Base-by-base conservation (phyloP, 73 alveolate species). In the Stentor coeruleus region DNA sequence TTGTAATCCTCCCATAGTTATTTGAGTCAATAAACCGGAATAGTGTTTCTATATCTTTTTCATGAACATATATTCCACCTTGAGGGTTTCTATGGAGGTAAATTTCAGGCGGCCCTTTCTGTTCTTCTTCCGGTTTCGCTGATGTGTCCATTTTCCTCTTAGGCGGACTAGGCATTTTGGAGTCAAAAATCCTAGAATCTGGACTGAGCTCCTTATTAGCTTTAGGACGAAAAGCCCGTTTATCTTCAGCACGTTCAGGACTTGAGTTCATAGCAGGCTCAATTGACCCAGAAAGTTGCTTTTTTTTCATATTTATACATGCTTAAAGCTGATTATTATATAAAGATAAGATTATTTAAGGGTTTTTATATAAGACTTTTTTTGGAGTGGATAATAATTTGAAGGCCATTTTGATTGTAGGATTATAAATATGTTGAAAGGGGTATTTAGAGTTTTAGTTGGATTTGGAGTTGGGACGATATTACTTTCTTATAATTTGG, bases 21-120 rank as follows among this genome's bases (percentile, higher is more conserved):
- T 37, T 15, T 6, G 59, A 26, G 31, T 75, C 83, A 26, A 75
- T 75, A 39, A 75, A 75, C 38, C 72, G 83, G 37, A 75, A 39
- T 20, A 75, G 74, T n/a, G 59, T 40, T 75, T 75, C 72, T 15
- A 75, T 37, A 35, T 75, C 83, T 40, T 75, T 39, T 39, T 75
- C 83, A 75, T 75, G 59, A 20, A 75, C 83, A 38, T 75, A 75
- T 37, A 75, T 75, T 14, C 83, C 83, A 39, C 83, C 83, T 2
- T 39, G 83, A 35, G 79, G 79, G 41, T 66, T 66, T 66, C 79
- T 37, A 33, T 66, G 79, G 33, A 66, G 79, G 79, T 20, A 66
- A 66, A 66, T 66, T 33, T 66, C 79, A 0, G 79, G 79, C 14
- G 79, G 79, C 26, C 40, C 37, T 66, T 66, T 31, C 33, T 20